Conservation (phyloP, 225 moss, liverwort and hornwort genomes). For the Sphagnum tenellum region DNA sequence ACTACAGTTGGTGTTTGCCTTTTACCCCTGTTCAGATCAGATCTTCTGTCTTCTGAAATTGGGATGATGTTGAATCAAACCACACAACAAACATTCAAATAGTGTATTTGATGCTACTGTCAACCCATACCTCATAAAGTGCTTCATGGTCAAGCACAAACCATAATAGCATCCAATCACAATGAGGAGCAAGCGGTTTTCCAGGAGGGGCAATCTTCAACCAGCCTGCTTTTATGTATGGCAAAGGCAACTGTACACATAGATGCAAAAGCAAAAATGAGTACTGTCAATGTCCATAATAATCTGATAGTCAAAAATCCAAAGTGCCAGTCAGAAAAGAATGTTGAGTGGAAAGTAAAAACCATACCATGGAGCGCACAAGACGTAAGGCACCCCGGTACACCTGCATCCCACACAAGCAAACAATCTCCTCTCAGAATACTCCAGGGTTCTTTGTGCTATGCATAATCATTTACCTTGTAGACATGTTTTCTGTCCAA, state of each 20-base stretch:
- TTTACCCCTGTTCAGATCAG: no score
- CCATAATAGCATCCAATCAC: slow-evolving; percentile 50
- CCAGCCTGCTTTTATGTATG: slow-evolving; percentile 55
- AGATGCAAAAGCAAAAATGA: slow-evolving; percentile 3
- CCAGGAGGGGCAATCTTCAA: slow-evolving; percentile 38
- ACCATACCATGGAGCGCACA: slow-evolving; percentile 50
- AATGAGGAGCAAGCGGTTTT: slow-evolving; percentile 57
- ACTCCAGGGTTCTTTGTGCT: not conserved
- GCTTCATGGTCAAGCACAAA: slow-evolving; percentile 65
- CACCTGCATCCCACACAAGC: slow-evolving; percentile 22
- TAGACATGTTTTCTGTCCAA: no score
- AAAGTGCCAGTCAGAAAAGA: no score
- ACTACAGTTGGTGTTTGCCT: no score
- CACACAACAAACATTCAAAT: no score
- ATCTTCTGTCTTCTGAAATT: not conserved
- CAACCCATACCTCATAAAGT: slow-evolving; percentile 30
- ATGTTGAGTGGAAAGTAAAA: no score
- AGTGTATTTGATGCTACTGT: not conserved
- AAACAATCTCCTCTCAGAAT: not conserved
- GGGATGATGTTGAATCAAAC: not conserved
- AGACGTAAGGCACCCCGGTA: slow-evolving; percentile 55
- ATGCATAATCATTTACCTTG: no score
- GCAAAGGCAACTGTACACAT: slow-evolving; percentile 46
- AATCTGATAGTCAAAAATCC: no score
- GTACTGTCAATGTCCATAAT: not conserved